Conservation (phyloP, 164 flowering plant species). For the Paratinospora sagittata region DNA sequence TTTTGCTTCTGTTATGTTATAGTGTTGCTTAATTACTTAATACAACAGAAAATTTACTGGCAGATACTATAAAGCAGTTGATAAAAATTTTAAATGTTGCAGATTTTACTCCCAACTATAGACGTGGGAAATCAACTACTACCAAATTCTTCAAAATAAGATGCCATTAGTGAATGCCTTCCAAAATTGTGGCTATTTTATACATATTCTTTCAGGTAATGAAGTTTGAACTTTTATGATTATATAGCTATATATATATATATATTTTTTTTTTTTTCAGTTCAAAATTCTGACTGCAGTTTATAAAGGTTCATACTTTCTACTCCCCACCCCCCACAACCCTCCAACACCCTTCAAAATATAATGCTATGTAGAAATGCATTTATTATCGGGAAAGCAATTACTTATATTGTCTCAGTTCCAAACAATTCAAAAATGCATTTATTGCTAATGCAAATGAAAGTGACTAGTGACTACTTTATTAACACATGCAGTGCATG, state of each 20-base stretch:
- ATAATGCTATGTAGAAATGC: not conserved
- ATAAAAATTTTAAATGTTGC: not conserved
- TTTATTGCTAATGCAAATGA: not conserved
- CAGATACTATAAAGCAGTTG: not conserved
- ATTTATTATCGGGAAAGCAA: not conserved
- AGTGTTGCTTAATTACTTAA: too few species aligned
- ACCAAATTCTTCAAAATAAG: not conserved
- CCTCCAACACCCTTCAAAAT: too few species aligned
- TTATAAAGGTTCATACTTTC: not conserved
- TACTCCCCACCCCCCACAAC: too few species aligned
- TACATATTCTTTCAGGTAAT: not conserved
- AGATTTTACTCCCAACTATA: not conserved
- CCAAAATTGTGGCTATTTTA: not conserved
- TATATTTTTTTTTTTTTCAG: too few species aligned
- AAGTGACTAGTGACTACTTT: not conserved
- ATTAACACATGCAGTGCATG: not conserved
- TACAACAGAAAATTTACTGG: not conserved
- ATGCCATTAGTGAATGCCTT: not conserved
- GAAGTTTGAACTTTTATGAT: not conserved
- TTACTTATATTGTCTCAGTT: not conserved
- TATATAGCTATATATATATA: too few species aligned
- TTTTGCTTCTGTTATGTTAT: not conserved
- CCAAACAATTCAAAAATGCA: not conserved
- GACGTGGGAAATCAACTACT: not conserved
- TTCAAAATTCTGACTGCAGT: too few species aligned